Evolutionary conservation across 1,284 basidiomycete genomes (phyloP).

Genomic region (Tylopilus sp.): DNA sequence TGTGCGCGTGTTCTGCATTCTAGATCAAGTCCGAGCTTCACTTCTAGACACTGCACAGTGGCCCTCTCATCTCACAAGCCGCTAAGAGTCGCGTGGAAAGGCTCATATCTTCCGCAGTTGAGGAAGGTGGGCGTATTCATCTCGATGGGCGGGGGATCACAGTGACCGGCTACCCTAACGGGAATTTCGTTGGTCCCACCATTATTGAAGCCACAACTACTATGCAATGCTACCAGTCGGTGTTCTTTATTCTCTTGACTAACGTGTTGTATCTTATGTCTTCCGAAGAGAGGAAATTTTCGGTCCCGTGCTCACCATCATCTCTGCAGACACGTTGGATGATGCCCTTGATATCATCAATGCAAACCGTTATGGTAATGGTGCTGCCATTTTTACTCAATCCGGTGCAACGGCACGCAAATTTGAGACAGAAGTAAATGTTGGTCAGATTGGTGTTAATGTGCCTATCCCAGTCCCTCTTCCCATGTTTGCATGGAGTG

Average conservation of each 20-base stretch:
- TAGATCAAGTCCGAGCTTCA: not conserved
- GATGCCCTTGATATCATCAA: conserved; percentile 92
- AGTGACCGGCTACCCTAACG: conserved; percentile 79
- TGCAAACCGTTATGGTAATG: conserved; percentile 88
- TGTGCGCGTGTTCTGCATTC: conserved; percentile 54
- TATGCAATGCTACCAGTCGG: conserved; percentile 88
- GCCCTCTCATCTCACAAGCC: conserved; percentile 89
- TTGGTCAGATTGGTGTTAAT: conserved; percentile 91
- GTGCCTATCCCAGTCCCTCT: conserved; percentile 89
- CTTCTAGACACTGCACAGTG: conserved; percentile 48
- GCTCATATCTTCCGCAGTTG: conserved; percentile 79
- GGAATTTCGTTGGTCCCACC: conserved; percentile 96
- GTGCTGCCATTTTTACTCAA: conserved; percentile 96
- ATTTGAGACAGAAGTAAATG: conserved; percentile 87
- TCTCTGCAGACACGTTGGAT: conserved; percentile 84
- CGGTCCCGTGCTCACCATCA: conserved; percentile 83
- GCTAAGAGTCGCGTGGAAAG: conserved; percentile 79
- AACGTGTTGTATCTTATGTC: conserved; percentile 1
- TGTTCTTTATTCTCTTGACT: conserved; percentile 14
- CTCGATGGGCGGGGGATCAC: conserved; percentile 80
- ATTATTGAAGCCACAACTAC: conserved; percentile 79
- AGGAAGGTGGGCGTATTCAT: conserved; percentile 85
- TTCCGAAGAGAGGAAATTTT: conserved; percentile 85
- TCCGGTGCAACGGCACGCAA: conserved; percentile 94
- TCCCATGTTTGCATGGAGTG: conserved; percentile 92